phyloP scores from a whole-genome alignment of 768 basidiomycete species.

The Dioszegia aurantiaca region DNA sequence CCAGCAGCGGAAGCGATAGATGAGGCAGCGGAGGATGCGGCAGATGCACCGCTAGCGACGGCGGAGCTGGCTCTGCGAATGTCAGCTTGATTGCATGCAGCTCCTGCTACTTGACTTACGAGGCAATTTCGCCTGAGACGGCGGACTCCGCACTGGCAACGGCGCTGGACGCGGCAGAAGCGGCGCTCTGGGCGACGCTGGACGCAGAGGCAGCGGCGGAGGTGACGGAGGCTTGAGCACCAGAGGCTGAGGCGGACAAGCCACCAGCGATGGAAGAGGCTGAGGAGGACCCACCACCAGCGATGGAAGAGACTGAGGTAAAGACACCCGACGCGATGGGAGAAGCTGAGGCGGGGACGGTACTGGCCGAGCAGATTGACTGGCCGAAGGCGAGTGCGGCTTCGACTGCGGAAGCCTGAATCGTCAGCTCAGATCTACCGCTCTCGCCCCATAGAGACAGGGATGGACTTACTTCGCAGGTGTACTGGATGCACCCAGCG shows the following conservation, averaged over 20 bases:
- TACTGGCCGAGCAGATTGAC: constrained; percentile 4
- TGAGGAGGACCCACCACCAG: too few species aligned
- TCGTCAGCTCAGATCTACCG: neutral
- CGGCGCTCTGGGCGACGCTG: neutral
- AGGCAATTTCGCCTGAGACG: constrained; percentile 5
- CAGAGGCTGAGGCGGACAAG: neutral
- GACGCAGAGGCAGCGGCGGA: constrained; percentile 7
- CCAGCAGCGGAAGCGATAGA: constrained; percentile 10
- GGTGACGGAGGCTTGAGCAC: neutral
- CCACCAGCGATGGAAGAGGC: neutral
- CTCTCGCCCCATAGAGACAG: too few species aligned
- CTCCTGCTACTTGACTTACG: neutral
- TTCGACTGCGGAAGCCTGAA: neutral
- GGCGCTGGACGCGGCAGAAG: neutral
- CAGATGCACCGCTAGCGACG: neutral
- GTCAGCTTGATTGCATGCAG: neutral
- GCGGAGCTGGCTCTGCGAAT: neutral
- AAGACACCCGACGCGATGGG: too few species aligned
- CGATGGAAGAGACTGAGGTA: neutral
- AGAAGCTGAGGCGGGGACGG: neutral
- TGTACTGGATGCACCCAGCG: constrained; percentile 11
- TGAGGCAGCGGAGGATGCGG: neutral
- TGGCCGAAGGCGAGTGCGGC: constrained; percentile 2
- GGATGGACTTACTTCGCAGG: constrained; percentile 8
- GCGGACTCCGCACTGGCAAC: neutral